Conservation (phyloP, 306 rosid genomes). For the Lathyrus oleraceus region DNA sequence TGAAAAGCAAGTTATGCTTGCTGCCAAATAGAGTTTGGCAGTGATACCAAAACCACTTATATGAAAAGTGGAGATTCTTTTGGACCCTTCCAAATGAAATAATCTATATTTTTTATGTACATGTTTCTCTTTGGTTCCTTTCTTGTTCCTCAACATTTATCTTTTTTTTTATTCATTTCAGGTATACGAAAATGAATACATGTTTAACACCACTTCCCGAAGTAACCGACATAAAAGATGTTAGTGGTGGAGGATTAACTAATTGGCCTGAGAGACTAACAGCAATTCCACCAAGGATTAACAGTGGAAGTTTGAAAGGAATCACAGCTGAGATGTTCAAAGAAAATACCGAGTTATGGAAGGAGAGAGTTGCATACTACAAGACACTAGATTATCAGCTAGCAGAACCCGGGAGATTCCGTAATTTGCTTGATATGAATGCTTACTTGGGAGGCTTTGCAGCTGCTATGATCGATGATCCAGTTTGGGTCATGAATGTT, state of each 20-base stretch:
- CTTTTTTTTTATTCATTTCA: slow-evolving; percentile 13
- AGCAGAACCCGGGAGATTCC: slow-evolving; percentile 67
- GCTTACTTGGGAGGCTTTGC: slow-evolving; percentile 90
- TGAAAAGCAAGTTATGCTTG: slow-evolving; percentile 34
- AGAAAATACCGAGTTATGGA: slow-evolving; percentile 68
- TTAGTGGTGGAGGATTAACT: slow-evolving; percentile 65
- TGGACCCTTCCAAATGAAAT: slow-evolving; percentile 8
- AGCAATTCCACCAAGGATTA: slow-evolving; percentile 83
- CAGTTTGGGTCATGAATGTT: slow-evolving; percentile 88
- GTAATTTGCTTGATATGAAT: slow-evolving; percentile 90
- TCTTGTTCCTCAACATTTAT: slow-evolving; percentile 4
- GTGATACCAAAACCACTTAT: slow-evolving; percentile 69
- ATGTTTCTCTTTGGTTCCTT: background rate
- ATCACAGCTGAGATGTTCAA: slow-evolving; percentile 58
- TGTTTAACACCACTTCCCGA: slow-evolving; percentile 86
- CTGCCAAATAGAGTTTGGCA: slow-evolving; percentile 38
- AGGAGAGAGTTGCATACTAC: slow-evolving; percentile 77
- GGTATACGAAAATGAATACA: slow-evolving; percentile 84
- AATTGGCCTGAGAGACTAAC: slow-evolving; percentile 84
- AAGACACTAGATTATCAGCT: slow-evolving; percentile 69
- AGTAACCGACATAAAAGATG: slow-evolving; percentile 54
- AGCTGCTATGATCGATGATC: slow-evolving; percentile 71
- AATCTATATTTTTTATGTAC: background rate
- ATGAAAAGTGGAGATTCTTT: slow-evolving; percentile 35
- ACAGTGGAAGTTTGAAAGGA: slow-evolving; percentile 62